Percentiles rank a stretch among this genome's conserved stretches.
phyloP scores from a whole-genome alignment of 805 yeast genomes.

The Lachancea fermentati region DNA sequence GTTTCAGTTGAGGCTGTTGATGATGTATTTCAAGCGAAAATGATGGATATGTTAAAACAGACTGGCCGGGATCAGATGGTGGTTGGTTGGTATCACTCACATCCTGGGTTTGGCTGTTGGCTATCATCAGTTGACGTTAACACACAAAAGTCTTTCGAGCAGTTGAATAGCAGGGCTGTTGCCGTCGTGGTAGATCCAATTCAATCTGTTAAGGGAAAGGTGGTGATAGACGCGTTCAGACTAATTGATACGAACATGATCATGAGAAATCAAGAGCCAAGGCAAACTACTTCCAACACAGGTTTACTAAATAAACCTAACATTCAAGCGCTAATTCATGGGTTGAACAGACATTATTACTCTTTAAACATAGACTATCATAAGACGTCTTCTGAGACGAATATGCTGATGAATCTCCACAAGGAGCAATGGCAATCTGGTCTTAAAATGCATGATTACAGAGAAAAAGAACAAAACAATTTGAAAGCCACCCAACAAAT shows the following conservation, averaged over 20 bases:
- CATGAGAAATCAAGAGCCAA: slow-evolving; percentile 96
- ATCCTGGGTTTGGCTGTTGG: slow-evolving; percentile 99
- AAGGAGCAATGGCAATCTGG: slow-evolving; percentile 96
- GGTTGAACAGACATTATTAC: slow-evolving; percentile 93
- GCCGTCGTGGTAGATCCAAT: slow-evolving; percentile 99
- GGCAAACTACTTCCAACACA: slow-evolving; percentile 93
- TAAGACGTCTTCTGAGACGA: slow-evolving; percentile 87
- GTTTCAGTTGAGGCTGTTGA: slow-evolving; percentile 99
- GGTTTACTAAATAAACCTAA: slow-evolving; percentile 95
- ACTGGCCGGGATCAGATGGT: slow-evolving; percentile 99
- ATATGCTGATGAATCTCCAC: slow-evolving; percentile 89
- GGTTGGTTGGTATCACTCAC: slow-evolving; percentile 99
- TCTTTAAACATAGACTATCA: slow-evolving; percentile 92
- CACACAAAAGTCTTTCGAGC: slow-evolving; percentile 97
- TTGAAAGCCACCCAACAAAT: slow-evolving; percentile 65
- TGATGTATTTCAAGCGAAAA: slow-evolving; percentile 95
- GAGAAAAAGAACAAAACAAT: slow-evolving; percentile 70
- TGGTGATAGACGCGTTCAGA: slow-evolving; percentile 97
- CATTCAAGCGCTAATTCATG: slow-evolving; percentile 94
- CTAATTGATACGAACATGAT: slow-evolving; percentile 79
- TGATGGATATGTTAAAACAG: slow-evolving; percentile 99
- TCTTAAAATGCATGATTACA: slow-evolving; percentile 68
- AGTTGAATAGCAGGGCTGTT: slow-evolving; percentile 89
- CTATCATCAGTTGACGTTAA: slow-evolving; percentile 94
- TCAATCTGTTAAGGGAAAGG: slow-evolving; percentile 97